Conservation (phyloP, 768 basidiomycete genomes). For the Phlebiopsis gigantea region DNA sequence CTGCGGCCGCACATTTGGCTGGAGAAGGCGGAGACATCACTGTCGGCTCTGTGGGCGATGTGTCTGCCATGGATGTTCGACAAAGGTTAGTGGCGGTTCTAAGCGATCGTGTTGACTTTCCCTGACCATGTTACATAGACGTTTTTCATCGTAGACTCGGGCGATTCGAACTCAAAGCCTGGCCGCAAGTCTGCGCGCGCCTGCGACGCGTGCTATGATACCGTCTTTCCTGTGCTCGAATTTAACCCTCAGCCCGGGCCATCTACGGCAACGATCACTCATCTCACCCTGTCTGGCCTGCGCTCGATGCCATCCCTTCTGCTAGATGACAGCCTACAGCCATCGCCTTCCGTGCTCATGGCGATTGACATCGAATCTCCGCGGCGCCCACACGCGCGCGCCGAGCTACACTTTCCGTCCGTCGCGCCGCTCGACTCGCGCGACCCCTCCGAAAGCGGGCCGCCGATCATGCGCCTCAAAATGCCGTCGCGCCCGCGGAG, state of each 20-base stretch:
- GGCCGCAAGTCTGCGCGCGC: constrained; percentile 64
- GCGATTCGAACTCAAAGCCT: constrained; percentile 30
- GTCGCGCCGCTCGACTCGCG: background rate
- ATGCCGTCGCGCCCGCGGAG: constrained; percentile 46
- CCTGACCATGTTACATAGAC: constrained; percentile 42
- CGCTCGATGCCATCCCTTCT: constrained; percentile 54
- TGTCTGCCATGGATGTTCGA: constrained; percentile 82
- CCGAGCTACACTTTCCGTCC: constrained; percentile 14
- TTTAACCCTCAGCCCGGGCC: constrained; percentile 8
- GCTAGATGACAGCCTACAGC: constrained; percentile 19
- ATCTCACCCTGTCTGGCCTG: constrained; percentile 46
- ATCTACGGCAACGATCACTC: constrained; percentile 27
- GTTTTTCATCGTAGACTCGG: constrained; percentile 69
- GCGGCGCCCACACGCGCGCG: constrained; percentile 17
- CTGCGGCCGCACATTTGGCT: constrained; percentile 71
- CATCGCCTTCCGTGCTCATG: constrained; percentile 33
- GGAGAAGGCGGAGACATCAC: constrained; percentile 78
- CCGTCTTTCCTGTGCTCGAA: constrained; percentile 67
- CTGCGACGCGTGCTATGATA: constrained; percentile 82
- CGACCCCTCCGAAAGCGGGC: constrained; percentile 3
- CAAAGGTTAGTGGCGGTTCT: constrained; percentile 45
- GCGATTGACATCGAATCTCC: constrained; percentile 31
- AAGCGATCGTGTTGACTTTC: background rate
- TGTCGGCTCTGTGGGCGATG: constrained; percentile 83
- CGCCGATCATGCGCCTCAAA: constrained; percentile 21